Base-by-base conservation (phyloP, 345 rosid species). In the Ceriops zippeliana region DNA sequence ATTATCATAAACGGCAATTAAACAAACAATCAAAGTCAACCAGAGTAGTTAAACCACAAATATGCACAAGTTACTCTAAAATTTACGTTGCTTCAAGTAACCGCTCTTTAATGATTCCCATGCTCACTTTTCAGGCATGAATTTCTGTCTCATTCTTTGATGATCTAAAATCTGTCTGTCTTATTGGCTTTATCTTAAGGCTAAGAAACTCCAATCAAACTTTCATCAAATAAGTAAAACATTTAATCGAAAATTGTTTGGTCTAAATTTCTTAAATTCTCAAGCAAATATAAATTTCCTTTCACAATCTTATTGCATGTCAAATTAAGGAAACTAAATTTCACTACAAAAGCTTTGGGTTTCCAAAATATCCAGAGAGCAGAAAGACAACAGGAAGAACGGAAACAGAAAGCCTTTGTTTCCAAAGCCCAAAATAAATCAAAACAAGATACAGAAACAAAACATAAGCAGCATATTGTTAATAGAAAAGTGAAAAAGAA, bases 21-120 rank as follows among this genome's bases (percentile, higher is more conserved):
- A 49, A n/a, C 26, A 56, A 52, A 47, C 66, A 65, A 67, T 65
- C 68, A 75, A 73, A 73, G 58, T 60, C 61, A 47, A 52, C 31
- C 8, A 70, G 46, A 63, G 49, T 67, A 75, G 64, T 38, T 62
- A 58, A 65, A 16, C 62, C 52, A 68, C 15, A 76, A 70, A 66
- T 21, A 66, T 63, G 66, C 37, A 59, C 63, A 58, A 76, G 79
- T 66, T 38, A 65, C 57, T 71, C 66, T 19, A 49, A 68, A 54
- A 58, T 66, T 80, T 73, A 26, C n/a, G 20, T 76, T 74, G 54
- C 89, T 83, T 83, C 79, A 52, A 66, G 30, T 22, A 20, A 53
- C 74, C 79, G 83, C 84, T 69, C 83, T 77, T 73, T 19, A 51
- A 77, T 61, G 56, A 77, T 70, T 73, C 28, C 35, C 49, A 61